Conservation (phyloP, 2,329 filamentous ascomycete species). For the Botryotinia convoluta region DNA sequence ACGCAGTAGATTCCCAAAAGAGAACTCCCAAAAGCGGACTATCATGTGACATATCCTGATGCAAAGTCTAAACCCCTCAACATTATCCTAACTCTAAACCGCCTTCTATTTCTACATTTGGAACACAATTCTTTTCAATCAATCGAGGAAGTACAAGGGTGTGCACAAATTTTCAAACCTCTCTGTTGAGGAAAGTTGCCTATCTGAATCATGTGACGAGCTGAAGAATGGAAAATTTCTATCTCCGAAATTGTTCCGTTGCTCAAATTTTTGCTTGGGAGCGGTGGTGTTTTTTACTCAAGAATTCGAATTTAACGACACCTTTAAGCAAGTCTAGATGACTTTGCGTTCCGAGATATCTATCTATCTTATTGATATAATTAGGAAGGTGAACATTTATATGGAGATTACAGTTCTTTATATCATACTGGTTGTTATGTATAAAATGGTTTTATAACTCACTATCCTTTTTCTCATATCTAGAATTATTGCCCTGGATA, state of each 20-base stretch:
- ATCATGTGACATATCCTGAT: neutral
- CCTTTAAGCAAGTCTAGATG: neutral
- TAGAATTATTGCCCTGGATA: neutral
- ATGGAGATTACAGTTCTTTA: neutral
- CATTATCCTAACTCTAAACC: neutral
- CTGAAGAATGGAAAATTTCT: neutral
- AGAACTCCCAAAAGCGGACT: neutral
- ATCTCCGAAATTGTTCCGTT: neutral
- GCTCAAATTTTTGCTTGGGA: neutral
- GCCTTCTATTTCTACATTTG: neutral
- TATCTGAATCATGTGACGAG: neutral
- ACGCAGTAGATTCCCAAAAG: neutral
- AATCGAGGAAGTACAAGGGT: neutral
- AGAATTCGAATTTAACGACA: neutral
- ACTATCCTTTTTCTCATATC: neutral
- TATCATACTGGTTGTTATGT: neutral
- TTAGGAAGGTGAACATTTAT: neutral
- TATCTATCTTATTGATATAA: neutral
- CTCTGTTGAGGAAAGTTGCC: neutral
- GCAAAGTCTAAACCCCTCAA: neutral
- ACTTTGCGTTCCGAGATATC: neutral
- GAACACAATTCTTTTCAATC: fast-evolving
- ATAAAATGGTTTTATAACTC: neutral
- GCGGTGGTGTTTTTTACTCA: neutral
- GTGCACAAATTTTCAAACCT: neutral